Evolutionary conservation across 176 grass and related monocot genomes (phyloP), one percentile per base, ranked within the genome.

Genomic region (Carex kokanica): DNA sequence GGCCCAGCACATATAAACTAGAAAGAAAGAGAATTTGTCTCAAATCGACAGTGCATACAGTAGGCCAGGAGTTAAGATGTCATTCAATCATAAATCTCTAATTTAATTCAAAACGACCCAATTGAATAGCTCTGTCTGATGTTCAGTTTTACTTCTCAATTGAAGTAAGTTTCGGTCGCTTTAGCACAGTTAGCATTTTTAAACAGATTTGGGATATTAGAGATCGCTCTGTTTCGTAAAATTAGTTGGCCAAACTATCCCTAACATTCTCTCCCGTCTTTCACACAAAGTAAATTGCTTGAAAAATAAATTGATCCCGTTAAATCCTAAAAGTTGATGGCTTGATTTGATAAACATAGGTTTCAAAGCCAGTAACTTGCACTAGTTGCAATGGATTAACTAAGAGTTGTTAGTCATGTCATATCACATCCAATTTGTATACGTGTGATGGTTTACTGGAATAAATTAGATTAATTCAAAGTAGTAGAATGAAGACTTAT

Each of bases 181-280:
- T 78, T 78, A 31, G 25, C 51, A 55, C 51, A 32, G 73, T 54
- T 10, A 56, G 0, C 6, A 71, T 11, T 43, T 71, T 0, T 8
- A 43, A 78, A 14, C 49, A 54, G 13, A 78, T 78, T 29, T 55
- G 24, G 51, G 24, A 73, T 49, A 49, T 18, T 18, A 38, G 9
- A 78, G 6, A 55, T 54, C 5, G 24, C 25, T 78, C 25, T 56
- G 73, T 78, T 78, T 55, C 14, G 3, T 56, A 15, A 53, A 55
- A 56, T 78, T 78, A 56, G 73, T 78, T 56, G 51, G 49, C 73
- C 73, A 78, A 78, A 78, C 73, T 32, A 78, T 78, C 14, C 24
- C 49, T 4, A 78, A 54, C 49, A 75, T 75, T 75, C 24, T 8
- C 51, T 55, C 47, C 24, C 13, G 10, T 55, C 2, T 78, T 34